Conservation (phyloP, 2,329 filamentous ascomycete genomes). For the Myriosclerotinia duriaeana region DNA sequence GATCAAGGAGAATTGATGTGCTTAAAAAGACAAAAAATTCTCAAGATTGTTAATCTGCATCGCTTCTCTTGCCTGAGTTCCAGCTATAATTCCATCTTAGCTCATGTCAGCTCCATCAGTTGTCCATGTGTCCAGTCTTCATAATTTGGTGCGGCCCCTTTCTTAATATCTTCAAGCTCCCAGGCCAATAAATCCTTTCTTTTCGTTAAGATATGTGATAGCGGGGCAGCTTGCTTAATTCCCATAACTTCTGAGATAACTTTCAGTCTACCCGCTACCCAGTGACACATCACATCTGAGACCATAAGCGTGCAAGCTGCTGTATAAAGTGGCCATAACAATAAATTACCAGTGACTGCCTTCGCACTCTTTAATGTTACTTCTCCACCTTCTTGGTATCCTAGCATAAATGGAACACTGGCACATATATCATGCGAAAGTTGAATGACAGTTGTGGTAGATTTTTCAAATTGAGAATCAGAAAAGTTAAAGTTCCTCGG, state of each 20-base stretch:
- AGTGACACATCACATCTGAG: constrained; percentile 33
- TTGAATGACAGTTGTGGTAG: constrained; percentile 28
- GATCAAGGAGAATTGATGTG: no score
- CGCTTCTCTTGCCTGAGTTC: background rate
- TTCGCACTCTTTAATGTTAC: constrained; percentile 23
- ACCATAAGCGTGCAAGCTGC: constrained; percentile 31
- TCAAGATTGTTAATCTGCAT: no score
- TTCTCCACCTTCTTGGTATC: constrained; percentile 24
- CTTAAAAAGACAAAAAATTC: no score
- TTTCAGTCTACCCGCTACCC: constrained; percentile 33
- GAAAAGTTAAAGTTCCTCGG: constrained; percentile 22
- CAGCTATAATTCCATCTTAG: no score
- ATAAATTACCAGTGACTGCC: constrained; percentile 32
- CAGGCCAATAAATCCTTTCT: constrained; percentile 25
- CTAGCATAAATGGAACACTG: constrained; percentile 34
- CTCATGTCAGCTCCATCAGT: constrained; percentile 19
- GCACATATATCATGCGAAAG: constrained; percentile 36
- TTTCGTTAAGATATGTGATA: constrained; percentile 27
- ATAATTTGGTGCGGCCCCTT: background rate
- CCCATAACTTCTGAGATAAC: constrained; percentile 35
- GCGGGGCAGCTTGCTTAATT: constrained; percentile 33
- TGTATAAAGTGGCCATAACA: constrained; percentile 36
- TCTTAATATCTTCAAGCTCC: constrained; percentile 17
- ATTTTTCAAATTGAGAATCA: constrained; percentile 29
- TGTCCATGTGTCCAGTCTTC: constrained; percentile 19